Conservation (phyloP, 257 asterid genomes). For the Thymus mandschuricus region DNA sequence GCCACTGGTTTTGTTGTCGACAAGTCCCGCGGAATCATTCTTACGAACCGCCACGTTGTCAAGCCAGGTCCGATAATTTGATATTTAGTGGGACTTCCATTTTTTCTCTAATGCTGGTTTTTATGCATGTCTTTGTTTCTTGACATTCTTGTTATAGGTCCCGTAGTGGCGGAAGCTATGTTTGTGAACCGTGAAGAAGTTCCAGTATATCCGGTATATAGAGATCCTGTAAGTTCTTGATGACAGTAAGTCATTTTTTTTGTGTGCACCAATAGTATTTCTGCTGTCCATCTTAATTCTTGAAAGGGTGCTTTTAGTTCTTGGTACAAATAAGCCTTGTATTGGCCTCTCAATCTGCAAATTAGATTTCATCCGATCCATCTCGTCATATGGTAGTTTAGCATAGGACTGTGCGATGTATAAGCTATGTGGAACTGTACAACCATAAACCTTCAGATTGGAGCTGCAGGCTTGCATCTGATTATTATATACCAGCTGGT, state of each 20-base stretch:
- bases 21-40: constrained; percentile 89
- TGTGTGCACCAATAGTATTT: constrained; percentile 1
- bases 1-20: constrained; percentile 96
- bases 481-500: background rate
- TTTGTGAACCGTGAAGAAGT: constrained; percentile 93
- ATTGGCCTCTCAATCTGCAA: background rate
- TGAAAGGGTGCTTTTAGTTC: constrained; percentile 11
- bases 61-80: constrained; percentile 64
- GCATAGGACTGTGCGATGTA: background rate
- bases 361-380: background rate
- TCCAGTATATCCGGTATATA: constrained; percentile 84
- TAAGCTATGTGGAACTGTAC: background rate
- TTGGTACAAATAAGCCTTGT: constrained; percentile 12
- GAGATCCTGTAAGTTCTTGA: constrained; percentile 77
- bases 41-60: constrained; percentile 94
- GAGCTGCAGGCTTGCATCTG: constrained; percentile 1
- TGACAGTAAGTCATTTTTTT: constrained; percentile 1
- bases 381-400: no score
- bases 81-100: constrained; percentile 12
- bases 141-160: constrained; percentile 55
- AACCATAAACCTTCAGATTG: background rate
- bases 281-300: background rate
- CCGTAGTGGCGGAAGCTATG: constrained; percentile 98
- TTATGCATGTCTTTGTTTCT: constrained; percentile 8
- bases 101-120: constrained; percentile 11